phyloP scores from a whole-genome alignment of 2,329 filamentous ascomycete species.

The Botrytis pseudocinerea region DNA sequence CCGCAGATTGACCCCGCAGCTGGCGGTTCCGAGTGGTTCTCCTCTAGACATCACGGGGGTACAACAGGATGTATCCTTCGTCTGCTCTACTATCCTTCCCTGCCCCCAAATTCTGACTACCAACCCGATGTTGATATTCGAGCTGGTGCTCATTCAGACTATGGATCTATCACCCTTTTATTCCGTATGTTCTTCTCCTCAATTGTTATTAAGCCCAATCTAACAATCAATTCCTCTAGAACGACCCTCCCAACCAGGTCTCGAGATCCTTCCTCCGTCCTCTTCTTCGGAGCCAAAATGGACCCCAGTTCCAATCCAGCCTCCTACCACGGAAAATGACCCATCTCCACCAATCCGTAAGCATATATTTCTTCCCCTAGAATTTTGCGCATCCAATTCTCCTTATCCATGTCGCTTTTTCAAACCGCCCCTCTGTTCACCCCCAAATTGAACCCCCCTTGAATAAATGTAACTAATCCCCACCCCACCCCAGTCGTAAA shows the following conservation, averaged over 20 bases:
- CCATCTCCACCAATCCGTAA: constrained; percentile 19
- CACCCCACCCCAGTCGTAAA: constrained; percentile 72
- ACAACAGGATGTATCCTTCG: constrained; percentile 54
- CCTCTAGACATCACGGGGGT: constrained; percentile 59
- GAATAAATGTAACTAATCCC: constrained; percentile 31
- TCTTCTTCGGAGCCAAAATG: constrained; percentile 45
- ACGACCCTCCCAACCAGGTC: constrained; percentile 76
- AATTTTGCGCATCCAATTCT: not conserved
- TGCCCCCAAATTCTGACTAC: constrained; percentile 47
- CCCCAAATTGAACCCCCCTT: not conserved
- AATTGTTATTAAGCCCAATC: too few relatives aligned
- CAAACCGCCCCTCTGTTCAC: too few relatives aligned
- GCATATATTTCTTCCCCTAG: not conserved
- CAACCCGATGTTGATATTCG: constrained; percentile 65
- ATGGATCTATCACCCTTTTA: constrained; percentile 70
- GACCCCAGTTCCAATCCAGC: constrained; percentile 68
- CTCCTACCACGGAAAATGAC: constrained; percentile 58
- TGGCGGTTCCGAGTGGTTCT: constrained; percentile 48
- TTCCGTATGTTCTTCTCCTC: constrained; percentile 55
- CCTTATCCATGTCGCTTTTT: too few relatives aligned
- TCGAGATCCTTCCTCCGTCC: constrained; percentile 72
- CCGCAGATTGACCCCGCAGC: constrained; percentile 33
- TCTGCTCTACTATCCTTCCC: constrained; percentile 68
- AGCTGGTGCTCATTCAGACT: constrained; percentile 86
- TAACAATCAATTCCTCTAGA: constrained; percentile 41